These are phyloP conservation scores for Citrullus amarus DNA, from an alignment of 306 rosid species.

Conservation along the genomic window DNA sequence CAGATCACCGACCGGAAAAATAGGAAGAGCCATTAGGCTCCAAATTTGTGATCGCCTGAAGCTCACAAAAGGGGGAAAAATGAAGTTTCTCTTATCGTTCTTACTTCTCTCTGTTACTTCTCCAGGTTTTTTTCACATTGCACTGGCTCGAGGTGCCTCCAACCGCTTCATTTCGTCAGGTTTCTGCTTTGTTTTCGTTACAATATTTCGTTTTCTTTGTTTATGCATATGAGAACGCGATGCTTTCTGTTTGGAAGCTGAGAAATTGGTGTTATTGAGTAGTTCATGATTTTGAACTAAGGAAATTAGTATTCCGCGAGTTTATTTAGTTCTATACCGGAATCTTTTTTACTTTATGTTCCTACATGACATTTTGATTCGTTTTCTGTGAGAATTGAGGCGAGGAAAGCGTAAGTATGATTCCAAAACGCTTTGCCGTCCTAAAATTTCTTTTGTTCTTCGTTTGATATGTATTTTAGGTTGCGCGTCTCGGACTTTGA, in stretches of 20 bases:
- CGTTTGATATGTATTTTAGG: background rate
- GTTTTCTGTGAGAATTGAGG: background rate
- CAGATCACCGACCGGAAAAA: background rate
- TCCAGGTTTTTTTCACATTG: slow-evolving; percentile 17
- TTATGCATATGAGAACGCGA: background rate
- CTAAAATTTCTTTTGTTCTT: background rate
- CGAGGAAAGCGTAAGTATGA: background rate
- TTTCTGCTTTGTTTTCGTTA: slow-evolving; percentile 12
- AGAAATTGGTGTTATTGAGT: background rate
- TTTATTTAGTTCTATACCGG: background rate
- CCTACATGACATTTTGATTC: background rate
- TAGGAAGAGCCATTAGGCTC: background rate
- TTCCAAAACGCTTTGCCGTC: background rate
- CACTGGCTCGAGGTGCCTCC: slow-evolving; percentile 38
- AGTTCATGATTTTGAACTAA: background rate
- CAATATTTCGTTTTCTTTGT: background rate
- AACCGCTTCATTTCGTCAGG: slow-evolving; percentile 30
- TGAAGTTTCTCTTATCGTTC: slow-evolving; percentile 20
- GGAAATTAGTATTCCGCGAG: background rate
- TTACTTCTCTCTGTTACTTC: slow-evolving; percentile 23
- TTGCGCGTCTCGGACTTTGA: background rate
- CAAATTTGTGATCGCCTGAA: slow-evolving; percentile 2
- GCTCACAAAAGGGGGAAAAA: background rate
- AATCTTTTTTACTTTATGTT: background rate
- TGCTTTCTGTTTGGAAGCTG: background rate